Base-by-base conservation (phyloP, 176 grass and related monocot species). In the Tillandsia fasciculata region DNA sequence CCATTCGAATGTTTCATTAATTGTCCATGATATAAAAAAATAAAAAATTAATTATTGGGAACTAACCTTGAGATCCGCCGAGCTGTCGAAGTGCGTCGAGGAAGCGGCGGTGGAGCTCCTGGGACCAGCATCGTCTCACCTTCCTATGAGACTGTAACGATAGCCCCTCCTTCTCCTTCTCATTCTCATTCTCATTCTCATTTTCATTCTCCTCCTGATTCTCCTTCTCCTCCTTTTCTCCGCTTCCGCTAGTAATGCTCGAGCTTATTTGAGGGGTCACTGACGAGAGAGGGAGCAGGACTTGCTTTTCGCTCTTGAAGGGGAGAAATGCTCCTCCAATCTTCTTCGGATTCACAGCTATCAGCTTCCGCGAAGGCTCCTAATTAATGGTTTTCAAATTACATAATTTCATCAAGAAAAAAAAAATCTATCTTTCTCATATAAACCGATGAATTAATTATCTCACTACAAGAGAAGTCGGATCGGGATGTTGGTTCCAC, bases 41-140 rank as follows among this genome's bases (percentile, higher is more conserved):
- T 18, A 15, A 76, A 61, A 80, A 66, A 72, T 11, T 47, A 49
- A n/a, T 52, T 29, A 48, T 27, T 22, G 65, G 47, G 13, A 23
- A 83, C 65, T 12, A 20, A 96, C 92, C 88, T 69, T 92, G 88
- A 22, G 92, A 80, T 27, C 92, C 92, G 33, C 92, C 92, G 17
- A 96, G 81, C 79, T 92, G 88, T 72, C 87, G 81, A 68, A 96
- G 77, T 2, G 81, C 86, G 12, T 89, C 76, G 12, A 89, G 57
- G 76, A 96, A 96, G 26, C 79, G 74, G 72, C 81, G 83, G 78
- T 91, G 92, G 72, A 96, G 92, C 79, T 91, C 92, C 49, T 83
- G 86, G 11, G 82, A 91, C 93, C 89, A 97, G 77, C 89, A 90
- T 27, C 89, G 86, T 8, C 93, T 82, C 50, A 65, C 27, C 79